Percentiles rank a stretch among this genome's conserved stretches.
Conservation (phyloP, 345 rosid genomes). For the Orychophragmus violaceus region DNA sequence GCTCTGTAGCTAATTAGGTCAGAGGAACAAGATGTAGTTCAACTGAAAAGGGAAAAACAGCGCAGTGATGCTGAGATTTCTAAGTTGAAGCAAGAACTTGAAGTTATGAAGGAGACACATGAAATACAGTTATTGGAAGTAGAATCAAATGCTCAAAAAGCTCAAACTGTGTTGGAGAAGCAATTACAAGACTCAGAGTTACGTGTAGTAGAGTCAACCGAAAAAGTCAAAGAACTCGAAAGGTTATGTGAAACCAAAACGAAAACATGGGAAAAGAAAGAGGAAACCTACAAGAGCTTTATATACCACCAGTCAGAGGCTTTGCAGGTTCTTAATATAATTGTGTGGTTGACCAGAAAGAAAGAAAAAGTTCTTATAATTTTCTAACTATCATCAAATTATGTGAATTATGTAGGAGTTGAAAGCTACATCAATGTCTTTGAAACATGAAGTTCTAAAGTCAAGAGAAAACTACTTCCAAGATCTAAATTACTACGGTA, state of each 20-base stretch:
- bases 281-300: conserved; percentile 43
- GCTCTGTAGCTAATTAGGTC: conserved; percentile 45
- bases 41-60: conserved; percentile 49
- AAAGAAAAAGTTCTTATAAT: not conserved
- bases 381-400: not conserved
- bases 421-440: conserved; percentile 47
- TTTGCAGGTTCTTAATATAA: conserved; percentile 42
- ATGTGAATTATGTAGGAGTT: conserved; percentile 45
- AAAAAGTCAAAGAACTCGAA: conserved; percentile 58
- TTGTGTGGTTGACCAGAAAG: not conserved
- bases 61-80: conserved; percentile 42
- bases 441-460: conserved; percentile 58
- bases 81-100: conserved; percentile 50
- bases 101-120: conserved; percentile 39
- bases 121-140: conserved; percentile 42
- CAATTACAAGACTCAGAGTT: conserved; percentile 50
- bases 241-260: conserved; percentile 53
- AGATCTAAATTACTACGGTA: conserved; percentile 62
- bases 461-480: conserved; percentile 43
- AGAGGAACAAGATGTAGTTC: conserved; percentile 44
- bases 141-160: conserved; percentile 41
- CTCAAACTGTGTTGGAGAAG: conserved; percentile 43
- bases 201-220: conserved; percentile 43
- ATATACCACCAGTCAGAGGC: conserved; percentile 45
- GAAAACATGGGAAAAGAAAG: conserved; percentile 64